phyloP scores from a whole-genome alignment of 805 yeast species.

The Hagleromyces aurorensis region DNA sequence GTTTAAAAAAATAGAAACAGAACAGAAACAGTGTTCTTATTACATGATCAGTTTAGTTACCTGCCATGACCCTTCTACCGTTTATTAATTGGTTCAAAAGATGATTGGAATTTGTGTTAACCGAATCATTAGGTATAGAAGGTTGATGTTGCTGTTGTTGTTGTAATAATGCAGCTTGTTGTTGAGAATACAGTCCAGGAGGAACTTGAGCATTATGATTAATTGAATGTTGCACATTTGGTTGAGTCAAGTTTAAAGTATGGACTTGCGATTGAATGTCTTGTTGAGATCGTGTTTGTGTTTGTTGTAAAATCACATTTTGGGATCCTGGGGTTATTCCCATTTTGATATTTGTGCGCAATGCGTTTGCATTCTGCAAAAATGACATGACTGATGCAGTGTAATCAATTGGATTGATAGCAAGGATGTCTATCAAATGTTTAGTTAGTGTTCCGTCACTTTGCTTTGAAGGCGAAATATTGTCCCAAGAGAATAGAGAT shows the following conservation, averaged over 20 bases:
- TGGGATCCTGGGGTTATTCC: conserved; percentile 9
- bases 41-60: conserved; percentile 10
- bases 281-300: conserved; percentile 15
- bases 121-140: conserved; percentile 15
- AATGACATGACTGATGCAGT: conserved; percentile 28
- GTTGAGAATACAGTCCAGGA: conserved; percentile 50
- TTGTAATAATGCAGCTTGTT: conserved; percentile 10
- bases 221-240: conserved; percentile 33
- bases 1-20: conserved; percentile 3
- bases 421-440: conserved; percentile 32
- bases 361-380: conserved; percentile 20
- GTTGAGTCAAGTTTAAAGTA: conserved; percentile 19
- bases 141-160: conserved; percentile 17
- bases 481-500: conserved; percentile 43
- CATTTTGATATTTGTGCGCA: no score
- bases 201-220: conserved; percentile 59
- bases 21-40: neutral
- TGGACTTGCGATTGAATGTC: conserved; percentile 18
- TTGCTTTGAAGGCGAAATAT: conserved; percentile 31
- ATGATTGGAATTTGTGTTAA: conserved; percentile 60
- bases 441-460: conserved; percentile 27
- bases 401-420: conserved; percentile 30
- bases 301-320: conserved; percentile 17
- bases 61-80: conserved; percentile 48
- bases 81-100: conserved; percentile 77